Base-by-base conservation (phyloP, 2,329 filamentous ascomycete genomes). In the Akanthomyces uredinophilus region DNA sequence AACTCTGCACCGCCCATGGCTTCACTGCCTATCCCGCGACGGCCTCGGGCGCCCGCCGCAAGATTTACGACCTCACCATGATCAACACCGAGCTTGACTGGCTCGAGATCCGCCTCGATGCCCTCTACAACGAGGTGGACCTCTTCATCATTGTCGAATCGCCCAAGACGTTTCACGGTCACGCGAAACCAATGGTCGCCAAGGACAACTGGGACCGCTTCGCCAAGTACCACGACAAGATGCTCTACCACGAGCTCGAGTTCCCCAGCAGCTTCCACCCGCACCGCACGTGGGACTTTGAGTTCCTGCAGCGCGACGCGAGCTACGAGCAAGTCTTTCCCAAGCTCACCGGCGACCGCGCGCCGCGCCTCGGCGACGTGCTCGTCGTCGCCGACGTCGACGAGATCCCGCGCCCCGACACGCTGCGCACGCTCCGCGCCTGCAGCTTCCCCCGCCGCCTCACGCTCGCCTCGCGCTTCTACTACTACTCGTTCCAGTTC, bases 71-170 rank as follows among this genome's bases (percentile, higher is more conserved):
- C 69, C 75, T 89, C 2, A 77, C 87, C 67, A 81, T 87, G 77
- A 72, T 88, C 67, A 87, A 85, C 66, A 82, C 78, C 4, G 86
- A 88, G 72, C 76, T 88, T 14, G 86, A 88, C 72, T 86, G 83
- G 79, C 78, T 89, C 46, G 86, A 89, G 70, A 83, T 89, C 55
- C 82, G 85, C 10, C 75, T 89, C 4, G 78, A 84, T 67, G 82
- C 82, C 3, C 78, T 86, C 20, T 81, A 82, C 62, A 71, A 81
- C 44, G 73, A 81, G 46, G 84, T 88, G 62, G 86, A 89, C 73
- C 87, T 87, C 72, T 89, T 87, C 68, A 77, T 89, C 68, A 78
- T 89, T 32, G 79, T 88, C 57, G 86, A 89, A 73, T 80, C 82
- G 0, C 70, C 74, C n/a, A 79, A 74, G 55, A 87, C 84, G 1